A percentile compares a stretch with the other conserved stretches of the same genome.
phyloP scores from a whole-genome alignment of 495 filamentous ascomycete species.

The Neurospora terricola region DNA sequence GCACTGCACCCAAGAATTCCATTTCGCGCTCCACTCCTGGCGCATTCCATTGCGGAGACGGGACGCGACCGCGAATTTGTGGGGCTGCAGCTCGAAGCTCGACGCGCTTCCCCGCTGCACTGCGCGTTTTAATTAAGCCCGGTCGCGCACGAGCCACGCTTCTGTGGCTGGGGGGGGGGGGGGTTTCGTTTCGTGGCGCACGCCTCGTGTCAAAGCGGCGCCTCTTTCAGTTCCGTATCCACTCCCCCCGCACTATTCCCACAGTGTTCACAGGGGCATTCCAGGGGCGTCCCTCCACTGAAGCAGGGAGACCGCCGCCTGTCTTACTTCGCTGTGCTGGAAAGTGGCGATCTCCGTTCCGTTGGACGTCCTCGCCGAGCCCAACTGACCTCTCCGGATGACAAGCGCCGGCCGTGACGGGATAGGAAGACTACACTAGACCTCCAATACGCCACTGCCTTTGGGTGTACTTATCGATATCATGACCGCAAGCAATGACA shows the following conservation, averaged over 20 bases:
- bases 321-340: slow-evolving; percentile 11
- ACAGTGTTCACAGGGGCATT: background rate
- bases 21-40: slow-evolving; percentile 2
- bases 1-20: slow-evolving; percentile 1
- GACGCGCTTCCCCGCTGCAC: background rate
- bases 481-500: background rate
- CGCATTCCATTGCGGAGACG: slow-evolving; percentile 11
- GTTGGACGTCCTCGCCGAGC: background rate
- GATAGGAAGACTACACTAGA: background rate
- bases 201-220: background rate
- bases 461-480: background rate
- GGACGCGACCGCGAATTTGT: slow-evolving; percentile 20
- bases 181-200: background rate
- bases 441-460: background rate
- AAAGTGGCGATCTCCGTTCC: slow-evolving; percentile 33
- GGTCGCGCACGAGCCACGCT: background rate
- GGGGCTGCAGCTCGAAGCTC: slow-evolving; percentile 1
- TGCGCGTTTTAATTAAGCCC: slow-evolving; percentile 20
- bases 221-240: background rate
- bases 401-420: background rate
- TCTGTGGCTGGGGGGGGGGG: background rate
- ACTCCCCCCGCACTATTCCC: background rate
- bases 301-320: background rate
- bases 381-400: background rate
- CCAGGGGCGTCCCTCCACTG: background rate